Conservation (phyloP, 148 eudicot genomes). For the Polygonum maritimum region DNA sequence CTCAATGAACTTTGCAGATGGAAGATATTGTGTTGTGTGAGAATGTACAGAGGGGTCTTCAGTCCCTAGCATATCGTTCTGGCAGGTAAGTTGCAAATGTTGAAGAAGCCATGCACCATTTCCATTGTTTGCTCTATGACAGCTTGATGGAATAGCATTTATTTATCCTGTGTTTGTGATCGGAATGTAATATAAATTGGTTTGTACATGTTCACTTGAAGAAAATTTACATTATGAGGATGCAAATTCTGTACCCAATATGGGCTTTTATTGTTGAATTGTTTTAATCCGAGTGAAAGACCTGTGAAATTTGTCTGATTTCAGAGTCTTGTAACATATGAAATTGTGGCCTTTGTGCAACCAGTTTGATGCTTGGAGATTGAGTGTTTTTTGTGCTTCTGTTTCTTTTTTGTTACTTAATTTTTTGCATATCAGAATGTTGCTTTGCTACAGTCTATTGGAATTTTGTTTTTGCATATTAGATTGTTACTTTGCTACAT, state of each 20-base stretch:
- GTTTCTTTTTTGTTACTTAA: too few relatives aligned
- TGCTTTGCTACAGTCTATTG: too few relatives aligned
- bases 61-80: slow-evolving; percentile 59
- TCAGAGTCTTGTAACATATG: not conserved
- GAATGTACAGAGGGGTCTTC: slow-evolving; percentile 80
- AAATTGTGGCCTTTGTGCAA: too few relatives aligned
- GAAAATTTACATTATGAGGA: not conserved
- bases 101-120: slow-evolving; percentile 89
- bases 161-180: not conserved
- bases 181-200: not conserved
- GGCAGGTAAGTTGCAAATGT: slow-evolving; percentile 73
- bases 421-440: too few relatives aligned
- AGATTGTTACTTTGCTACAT: too few relatives aligned
- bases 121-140: slow-evolving; percentile 55
- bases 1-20: slow-evolving; percentile 29
- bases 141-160: slow-evolving; percentile 12
- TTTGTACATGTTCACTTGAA: not conserved
- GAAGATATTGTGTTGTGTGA: slow-evolving; percentile 75
- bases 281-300: too few relatives aligned
- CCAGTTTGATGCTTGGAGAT: too few relatives aligned
- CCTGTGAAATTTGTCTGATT: not conserved
- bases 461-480: too few relatives aligned
- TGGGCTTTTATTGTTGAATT: not conserved
- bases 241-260: not conserved
- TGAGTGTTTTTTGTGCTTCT: too few relatives aligned